Conservation (phyloP, 2,329 filamentous ascomycete genomes). For the Acarospora socialis region DNA sequence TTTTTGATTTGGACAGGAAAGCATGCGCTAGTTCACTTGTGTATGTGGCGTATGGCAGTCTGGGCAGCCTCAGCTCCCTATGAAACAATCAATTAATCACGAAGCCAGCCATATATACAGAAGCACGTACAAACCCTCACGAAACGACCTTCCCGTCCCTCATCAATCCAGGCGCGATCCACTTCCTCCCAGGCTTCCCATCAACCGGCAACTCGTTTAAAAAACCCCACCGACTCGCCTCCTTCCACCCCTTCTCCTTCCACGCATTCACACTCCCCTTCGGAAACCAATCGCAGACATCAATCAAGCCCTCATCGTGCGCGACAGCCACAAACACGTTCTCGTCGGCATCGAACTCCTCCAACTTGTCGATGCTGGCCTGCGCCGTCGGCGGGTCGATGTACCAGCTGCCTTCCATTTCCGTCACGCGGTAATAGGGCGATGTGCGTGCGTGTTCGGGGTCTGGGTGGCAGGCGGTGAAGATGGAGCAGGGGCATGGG, state of each 20-base stretch:
- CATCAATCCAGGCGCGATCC: conserved; percentile 9
- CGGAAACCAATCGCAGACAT: conserved; percentile 16
- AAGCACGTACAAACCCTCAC: too few species aligned
- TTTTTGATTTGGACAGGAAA: too few species aligned
- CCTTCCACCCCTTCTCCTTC: conserved; percentile 18
- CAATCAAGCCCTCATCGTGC: conserved; percentile 18
- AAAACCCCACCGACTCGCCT: conserved; percentile 16
- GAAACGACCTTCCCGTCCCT: conserved; percentile 10
- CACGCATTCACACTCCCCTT: conserved; percentile 19
- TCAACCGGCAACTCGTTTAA: conserved; percentile 15
- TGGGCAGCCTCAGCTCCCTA: too few species aligned
- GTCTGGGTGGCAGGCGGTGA: conserved; percentile 16
- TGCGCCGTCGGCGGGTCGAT: conserved; percentile 14
- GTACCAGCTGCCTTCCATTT: conserved; percentile 13
- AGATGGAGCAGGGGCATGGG: conserved; percentile 17
- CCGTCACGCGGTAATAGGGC: conserved; percentile 13
- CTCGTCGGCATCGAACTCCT: conserved; percentile 17
- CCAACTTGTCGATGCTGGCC: conserved; percentile 14
- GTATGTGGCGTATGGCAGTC: too few species aligned
- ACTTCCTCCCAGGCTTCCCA: conserved; percentile 8
- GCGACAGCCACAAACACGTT: conserved; percentile 19
- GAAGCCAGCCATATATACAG: too few species aligned
- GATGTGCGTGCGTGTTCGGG: conserved; percentile 13
- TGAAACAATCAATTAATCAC: too few species aligned
- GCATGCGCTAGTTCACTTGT: too few species aligned